These are phyloP conservation scores for Lactuca saligna DNA, from an alignment of 129 eudicot genomes.

Conservation along the genomic window DNA sequence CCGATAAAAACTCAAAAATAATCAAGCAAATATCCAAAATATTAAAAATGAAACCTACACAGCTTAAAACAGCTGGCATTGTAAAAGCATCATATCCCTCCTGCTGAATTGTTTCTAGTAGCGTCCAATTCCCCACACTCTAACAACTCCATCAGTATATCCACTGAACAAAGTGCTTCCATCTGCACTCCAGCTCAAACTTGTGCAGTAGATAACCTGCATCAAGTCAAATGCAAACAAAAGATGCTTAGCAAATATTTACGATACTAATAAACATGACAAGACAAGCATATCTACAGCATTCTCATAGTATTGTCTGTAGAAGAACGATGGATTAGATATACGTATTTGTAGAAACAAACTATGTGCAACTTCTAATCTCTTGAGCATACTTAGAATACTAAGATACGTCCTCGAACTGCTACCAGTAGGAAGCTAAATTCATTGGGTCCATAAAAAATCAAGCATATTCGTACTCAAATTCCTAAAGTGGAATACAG, in stretches of 20 bases:
- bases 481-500: neutral
- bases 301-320: neutral
- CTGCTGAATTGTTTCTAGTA: conserved; percentile 23
- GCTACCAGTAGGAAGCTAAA: too few species aligned
- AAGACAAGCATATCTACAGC: neutral
- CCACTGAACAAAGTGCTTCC: conserved; percentile 78
- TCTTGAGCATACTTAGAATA: too few species aligned
- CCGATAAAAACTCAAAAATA: conserved; percentile 5
- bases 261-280: neutral
- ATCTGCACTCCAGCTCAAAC: conserved; percentile 71
- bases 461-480: too few species aligned
- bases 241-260: neutral
- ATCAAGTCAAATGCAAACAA: neutral
- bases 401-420: too few species aligned
- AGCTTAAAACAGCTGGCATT: conserved; percentile 8
- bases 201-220: conserved; percentile 65
- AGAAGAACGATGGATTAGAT: too few species aligned
- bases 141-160: conserved; percentile 57
- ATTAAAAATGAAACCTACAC: conserved; percentile 16
- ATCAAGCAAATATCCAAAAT: conserved; percentile 8
- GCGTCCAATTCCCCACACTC: conserved; percentile 69
- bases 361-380: too few species aligned
- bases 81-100: neutral
- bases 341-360: too few species aligned
- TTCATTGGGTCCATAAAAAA: neutral